Evolutionary conservation across 2,329 filamentous ascomycete species (phyloP).

Genomic region (Parastagonospora avenae): DNA sequence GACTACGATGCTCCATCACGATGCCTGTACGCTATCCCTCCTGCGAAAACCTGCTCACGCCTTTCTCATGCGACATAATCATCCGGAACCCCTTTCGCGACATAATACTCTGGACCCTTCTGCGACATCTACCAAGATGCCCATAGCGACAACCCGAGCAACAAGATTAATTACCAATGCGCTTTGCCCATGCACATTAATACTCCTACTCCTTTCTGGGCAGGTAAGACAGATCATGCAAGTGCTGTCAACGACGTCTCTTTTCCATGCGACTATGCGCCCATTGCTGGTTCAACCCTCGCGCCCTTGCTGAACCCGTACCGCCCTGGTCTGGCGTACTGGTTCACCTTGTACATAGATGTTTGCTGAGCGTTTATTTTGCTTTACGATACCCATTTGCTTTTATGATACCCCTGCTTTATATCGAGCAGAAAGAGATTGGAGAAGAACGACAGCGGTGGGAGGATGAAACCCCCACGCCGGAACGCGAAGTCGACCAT

Average conservation of each 20-base stretch:
- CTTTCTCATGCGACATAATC: neutral
- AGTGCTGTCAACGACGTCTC: constrained; percentile 21
- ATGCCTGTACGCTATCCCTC: constrained; percentile 5
- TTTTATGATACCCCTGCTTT: constrained; percentile 4
- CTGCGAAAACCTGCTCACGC: neutral
- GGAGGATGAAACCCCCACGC: neutral
- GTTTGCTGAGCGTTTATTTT: constrained; percentile 2
- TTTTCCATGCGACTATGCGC: constrained; percentile 8
- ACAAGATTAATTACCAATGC: constrained; percentile 10
- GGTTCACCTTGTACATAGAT: constrained; percentile 13
- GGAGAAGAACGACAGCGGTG: neutral
- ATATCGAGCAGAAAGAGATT: neutral
- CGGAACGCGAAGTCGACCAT: neutral
- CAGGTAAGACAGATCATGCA: constrained; percentile 28
- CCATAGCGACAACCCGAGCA: constrained; percentile 27
- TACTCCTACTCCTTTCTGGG: constrained; percentile 4
- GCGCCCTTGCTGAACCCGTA: constrained; percentile 6
- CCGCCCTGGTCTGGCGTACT: constrained; percentile 1
- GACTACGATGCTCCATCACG: constrained; percentile 8
- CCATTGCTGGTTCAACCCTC: constrained; percentile 13
- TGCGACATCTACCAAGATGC: constrained; percentile 20
- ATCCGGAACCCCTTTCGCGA: constrained; percentile 7
- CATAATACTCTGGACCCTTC: constrained; percentile 2
- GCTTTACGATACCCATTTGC: constrained; percentile 16
- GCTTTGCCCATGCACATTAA: constrained; percentile 16